Conservation (phyloP, 192 early-diverging fungal species). For the Coemansia guatemalensis region DNA sequence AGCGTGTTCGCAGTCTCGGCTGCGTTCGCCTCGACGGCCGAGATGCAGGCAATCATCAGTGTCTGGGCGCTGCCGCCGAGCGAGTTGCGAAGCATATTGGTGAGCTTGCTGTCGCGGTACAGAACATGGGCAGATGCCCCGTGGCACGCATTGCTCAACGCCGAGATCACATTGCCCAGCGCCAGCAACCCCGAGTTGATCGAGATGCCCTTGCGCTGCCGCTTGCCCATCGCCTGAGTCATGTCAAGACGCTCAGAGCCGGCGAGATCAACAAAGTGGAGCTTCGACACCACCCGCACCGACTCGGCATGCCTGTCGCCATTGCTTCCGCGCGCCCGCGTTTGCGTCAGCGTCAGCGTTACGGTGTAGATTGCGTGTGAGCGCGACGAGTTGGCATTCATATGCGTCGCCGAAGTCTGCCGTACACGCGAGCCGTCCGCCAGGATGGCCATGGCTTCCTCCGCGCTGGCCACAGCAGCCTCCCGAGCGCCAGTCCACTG, state of each 20-base stretch:
- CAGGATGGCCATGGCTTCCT: no score
- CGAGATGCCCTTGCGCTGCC: conserved; percentile 95
- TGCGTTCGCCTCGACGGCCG: no score
- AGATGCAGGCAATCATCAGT: no score
- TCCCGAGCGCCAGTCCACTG: conserved; percentile 83
- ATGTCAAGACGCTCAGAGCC: no score
- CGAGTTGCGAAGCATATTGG: conserved; percentile 92
- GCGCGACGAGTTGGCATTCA: conserved; percentile 96
- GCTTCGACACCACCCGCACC: no score
- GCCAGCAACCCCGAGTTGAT: conserved; percentile 96
- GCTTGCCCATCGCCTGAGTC: no score
- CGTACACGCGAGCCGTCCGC: conserved; percentile 75
- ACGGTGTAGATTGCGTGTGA: conserved; percentile 97
- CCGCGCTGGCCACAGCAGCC: conserved; percentile 63
- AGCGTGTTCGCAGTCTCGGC: no score
- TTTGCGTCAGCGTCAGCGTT: conserved; percentile 79
- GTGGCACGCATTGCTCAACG: no score
- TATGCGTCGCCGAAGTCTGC: conserved; percentile 90
- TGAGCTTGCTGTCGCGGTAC: conserved; percentile 95
- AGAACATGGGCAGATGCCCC: no score
- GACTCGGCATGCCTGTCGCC: no score
- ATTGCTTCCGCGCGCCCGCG: conserved; percentile 41
- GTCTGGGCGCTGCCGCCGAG: conserved; percentile 97
- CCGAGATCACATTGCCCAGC: conserved; percentile 98
- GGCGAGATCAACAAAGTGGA: no score